Conservation (phyloP, 495 filamentous ascomycete species). For the Penicillium canescens region DNA sequence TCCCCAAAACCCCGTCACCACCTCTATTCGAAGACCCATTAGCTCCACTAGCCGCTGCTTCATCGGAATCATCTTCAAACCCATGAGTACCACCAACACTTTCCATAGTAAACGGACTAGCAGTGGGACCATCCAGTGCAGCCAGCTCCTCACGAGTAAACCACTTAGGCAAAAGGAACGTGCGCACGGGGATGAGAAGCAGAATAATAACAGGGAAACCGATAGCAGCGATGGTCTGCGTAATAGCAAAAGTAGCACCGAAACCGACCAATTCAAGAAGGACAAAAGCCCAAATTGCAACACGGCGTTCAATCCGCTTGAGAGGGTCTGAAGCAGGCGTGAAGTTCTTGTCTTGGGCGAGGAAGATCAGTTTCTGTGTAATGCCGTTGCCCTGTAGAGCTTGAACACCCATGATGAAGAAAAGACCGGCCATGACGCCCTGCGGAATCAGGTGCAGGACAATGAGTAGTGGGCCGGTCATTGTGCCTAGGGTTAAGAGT, state of each 20-base stretch:
- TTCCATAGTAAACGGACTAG: constrained; percentile 84
- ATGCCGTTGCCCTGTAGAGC: constrained; percentile 83
- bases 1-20: constrained; percentile 19
- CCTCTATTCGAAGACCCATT: constrained; percentile 4
- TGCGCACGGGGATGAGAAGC: constrained; percentile 73
- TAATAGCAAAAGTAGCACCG: constrained; percentile 88
- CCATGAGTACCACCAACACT: constrained; percentile 74
- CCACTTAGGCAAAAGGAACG: constrained; percentile 68
- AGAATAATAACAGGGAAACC: constrained; percentile 91
- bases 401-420: constrained; percentile 92
- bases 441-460: constrained; percentile 87
- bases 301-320: constrained; percentile 55
- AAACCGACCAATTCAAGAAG: constrained; percentile 77
- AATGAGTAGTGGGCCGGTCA: constrained; percentile 80
- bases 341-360: constrained; percentile 65
- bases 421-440: constrained; percentile 83
- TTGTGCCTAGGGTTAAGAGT: constrained; percentile 80
- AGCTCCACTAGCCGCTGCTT: constrained; percentile 9
- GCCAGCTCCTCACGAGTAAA: constrained; percentile 69
- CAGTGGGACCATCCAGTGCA: constrained; percentile 75
- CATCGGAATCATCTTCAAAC: constrained; percentile 27
- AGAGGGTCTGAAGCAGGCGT: constrained; percentile 69
- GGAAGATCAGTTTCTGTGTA: constrained; percentile 76
- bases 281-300: constrained; percentile 75
- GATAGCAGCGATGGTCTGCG: constrained; percentile 91